These are phyloP conservation scores for Penicillium sp. DNA, from an alignment of 2,329 filamentous ascomycete species.

Conservation along the genomic window DNA sequence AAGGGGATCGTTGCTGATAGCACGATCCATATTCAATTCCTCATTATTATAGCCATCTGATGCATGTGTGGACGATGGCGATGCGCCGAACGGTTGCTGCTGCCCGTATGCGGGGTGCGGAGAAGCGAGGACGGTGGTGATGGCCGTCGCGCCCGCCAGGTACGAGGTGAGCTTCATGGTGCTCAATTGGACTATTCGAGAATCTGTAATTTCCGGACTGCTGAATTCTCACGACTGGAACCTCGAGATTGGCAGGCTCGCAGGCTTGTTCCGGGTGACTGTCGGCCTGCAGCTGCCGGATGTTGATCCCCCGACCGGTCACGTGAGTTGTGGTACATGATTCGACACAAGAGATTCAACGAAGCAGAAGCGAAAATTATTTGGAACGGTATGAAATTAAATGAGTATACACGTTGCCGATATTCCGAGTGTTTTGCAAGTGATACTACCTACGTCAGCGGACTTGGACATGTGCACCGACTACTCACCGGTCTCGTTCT, in stretches of 20 bases:
- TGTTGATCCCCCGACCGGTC: neutral
- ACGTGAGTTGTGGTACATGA: neutral
- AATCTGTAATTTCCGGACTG: neutral
- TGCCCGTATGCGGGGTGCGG: constrained; percentile 29
- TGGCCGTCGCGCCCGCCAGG: constrained; percentile 19
- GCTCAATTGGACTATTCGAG: neutral
- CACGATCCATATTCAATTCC: constrained; percentile 27
- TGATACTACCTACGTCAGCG: neutral
- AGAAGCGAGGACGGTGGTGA: constrained; percentile 24
- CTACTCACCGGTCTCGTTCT: neutral
- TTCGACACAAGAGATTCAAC: neutral
- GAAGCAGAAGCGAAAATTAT: neutral
- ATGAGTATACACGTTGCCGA: neutral
- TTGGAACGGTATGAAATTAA: neutral
- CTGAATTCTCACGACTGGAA: neutral
- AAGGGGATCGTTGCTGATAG: constrained; percentile 51
- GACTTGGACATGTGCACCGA: neutral
- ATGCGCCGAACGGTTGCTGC: constrained; percentile 16
- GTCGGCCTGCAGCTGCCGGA: neutral
- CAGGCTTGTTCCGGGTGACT: neutral
- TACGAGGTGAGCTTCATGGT: constrained; percentile 23
- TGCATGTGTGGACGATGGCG: neutral
- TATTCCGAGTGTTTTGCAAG: neutral
- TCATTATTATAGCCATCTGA: neutral
- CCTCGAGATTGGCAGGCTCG: neutral